A percentile compares a stretch with the other conserved stretches of the same genome.
Evolutionary conservation across 2,329 filamentous ascomycete genomes (phyloP).

Genomic region (Colletotrichum sublineola): DNA sequence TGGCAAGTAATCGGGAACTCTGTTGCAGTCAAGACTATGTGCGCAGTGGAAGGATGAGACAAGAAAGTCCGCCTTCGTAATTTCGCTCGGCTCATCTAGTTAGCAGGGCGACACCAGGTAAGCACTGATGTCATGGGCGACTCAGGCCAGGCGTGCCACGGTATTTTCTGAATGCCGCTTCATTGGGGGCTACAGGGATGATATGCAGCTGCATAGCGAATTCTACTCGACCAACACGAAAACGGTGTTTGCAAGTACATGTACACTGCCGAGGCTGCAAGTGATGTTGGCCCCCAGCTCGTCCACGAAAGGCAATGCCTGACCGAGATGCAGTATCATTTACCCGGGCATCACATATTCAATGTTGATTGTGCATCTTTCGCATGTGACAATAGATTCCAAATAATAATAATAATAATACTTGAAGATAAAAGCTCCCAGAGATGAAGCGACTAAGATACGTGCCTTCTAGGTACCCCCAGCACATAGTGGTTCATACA

Average conservation of each 20-base stretch:
- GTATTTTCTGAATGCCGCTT: neutral
- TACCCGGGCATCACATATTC: neutral
- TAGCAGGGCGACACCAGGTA: neutral
- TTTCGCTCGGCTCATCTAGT: too few species aligned
- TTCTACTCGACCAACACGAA: constrained; percentile 5
- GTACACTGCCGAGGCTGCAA: neutral
- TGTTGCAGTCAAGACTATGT: too few species aligned
- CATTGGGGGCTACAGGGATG: neutral
- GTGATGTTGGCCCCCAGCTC: neutral
- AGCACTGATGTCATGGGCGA: neutral
- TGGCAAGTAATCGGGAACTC: neutral
- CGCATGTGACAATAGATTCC: neutral
- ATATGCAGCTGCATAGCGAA: neutral
- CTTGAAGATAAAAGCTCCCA: neutral
- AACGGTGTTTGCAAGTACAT: neutral
- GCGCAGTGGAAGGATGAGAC: too few species aligned
- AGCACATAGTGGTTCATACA: neutral
- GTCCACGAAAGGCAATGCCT: too few species aligned
- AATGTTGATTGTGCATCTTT: neutral
- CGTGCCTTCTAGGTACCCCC: neutral
- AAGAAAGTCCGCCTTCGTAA: neutral
- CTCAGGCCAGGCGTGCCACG: neutral
- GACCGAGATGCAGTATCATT: neutral
- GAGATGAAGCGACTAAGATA: neutral
- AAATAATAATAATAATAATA: too few species aligned